Conservation (phyloP, 2,329 filamentous ascomycete species). For the Trichoderma oligosporum region DNA sequence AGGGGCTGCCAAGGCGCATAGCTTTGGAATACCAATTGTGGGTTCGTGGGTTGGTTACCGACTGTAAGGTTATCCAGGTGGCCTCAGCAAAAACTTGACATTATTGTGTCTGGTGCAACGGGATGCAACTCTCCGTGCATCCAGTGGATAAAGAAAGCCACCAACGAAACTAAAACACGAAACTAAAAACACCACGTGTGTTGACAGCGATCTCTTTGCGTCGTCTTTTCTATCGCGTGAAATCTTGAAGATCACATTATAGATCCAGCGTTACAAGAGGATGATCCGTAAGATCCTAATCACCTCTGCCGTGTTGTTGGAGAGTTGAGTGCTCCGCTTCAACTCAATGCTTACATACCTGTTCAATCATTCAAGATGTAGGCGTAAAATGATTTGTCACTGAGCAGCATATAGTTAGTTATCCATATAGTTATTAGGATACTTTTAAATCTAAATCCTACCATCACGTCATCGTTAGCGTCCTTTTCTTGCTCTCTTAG, state of each 20-base stretch:
- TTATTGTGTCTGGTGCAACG: background rate
- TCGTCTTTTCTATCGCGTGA: background rate
- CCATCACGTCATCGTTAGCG: too few relatives aligned
- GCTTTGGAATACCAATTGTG: background rate
- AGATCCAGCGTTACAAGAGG: background rate
- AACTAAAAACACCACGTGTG: too few relatives aligned
- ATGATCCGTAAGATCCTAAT: background rate
- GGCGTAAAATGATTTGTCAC: too few relatives aligned
- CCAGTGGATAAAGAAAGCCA: background rate
- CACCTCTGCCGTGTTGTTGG: too few relatives aligned
- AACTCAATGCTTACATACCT: too few relatives aligned
- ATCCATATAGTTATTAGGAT: too few relatives aligned
- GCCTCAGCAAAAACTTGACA: background rate
- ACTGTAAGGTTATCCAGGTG: conserved; percentile 7
- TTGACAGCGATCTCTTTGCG: background rate
- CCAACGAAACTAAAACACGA: background rate
- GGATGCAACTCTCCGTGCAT: background rate
- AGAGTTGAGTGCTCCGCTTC: background rate
- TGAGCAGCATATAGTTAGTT: too few relatives aligned
- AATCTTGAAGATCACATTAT: background rate
- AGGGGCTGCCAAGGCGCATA: background rate
- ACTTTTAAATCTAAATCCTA: too few relatives aligned
- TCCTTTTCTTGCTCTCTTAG: too few relatives aligned
- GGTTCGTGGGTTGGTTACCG: background rate
- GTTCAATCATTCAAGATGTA: too few relatives aligned